These are phyloP conservation scores for Lentinus tigrinus DNA, from an alignment of 768 basidiomycete genomes.

Conservation along the genomic window DNA sequence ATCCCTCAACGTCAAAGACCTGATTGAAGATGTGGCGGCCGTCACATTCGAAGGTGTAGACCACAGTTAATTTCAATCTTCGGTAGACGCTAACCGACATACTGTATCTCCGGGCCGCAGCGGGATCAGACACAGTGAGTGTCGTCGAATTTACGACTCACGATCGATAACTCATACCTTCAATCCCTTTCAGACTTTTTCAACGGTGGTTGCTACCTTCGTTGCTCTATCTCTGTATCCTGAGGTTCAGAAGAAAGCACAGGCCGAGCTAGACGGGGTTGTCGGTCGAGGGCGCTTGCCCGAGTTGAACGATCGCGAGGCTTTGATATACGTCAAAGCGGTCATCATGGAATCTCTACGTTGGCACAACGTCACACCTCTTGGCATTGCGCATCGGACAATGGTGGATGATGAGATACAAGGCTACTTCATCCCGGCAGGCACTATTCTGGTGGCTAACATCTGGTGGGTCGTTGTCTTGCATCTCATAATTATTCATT, in stretches of 20 bases:
- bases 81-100: no score
- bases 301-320: conserved; percentile 10
- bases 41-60: conserved; percentile 7
- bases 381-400: conserved; percentile 6
- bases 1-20: not conserved
- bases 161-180: not conserved
- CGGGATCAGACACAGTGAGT: no score
- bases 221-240: conserved; percentile 24
- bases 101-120: not conserved
- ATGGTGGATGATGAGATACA: conserved; percentile 4
- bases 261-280: conserved; percentile 27
- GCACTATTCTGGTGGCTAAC: conserved; percentile 1
- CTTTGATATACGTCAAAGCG: conserved; percentile 27
- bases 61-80: no score
- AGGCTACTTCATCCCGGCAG: conserved; percentile 5
- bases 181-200: conserved; percentile 16
- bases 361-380: conserved; percentile 26
- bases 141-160: no score
- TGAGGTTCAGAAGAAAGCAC: conserved; percentile 22
- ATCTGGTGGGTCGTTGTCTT: conserved; percentile 2
- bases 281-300: conserved; percentile 25
- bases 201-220: conserved; percentile 15
- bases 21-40: conserved; percentile 1
- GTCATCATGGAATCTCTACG: conserved; percentile 29
- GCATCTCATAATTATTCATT: not conserved